Evolutionary conservation across 768 basidiomycete genomes (phyloP), one percentile per base, ranked within the genome.

Genomic region (Dioszegia crocea): DNA sequence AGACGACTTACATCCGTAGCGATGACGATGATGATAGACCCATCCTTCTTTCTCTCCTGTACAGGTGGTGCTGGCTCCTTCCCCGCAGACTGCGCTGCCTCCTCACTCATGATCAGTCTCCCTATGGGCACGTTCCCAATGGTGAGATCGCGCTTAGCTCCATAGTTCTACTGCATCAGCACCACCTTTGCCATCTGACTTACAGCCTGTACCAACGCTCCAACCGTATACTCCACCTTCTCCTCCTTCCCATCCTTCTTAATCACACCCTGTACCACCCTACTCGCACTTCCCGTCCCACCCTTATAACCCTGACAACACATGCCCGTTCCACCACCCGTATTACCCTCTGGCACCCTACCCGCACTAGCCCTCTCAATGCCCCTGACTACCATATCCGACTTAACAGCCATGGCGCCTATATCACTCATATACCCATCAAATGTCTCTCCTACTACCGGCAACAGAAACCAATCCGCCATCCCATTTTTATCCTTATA

Each of bases 281-380:
- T 21, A 21, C 40, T 43, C 23, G 54, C 54, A 31, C 29, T 44
- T 5, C 54, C 54, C 8, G 54, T 56, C 19, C 54, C 54, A 14
- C 33, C 54, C 29, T 56, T 56, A 27, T 38, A 56, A 17, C 54
- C 54, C 40, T 31, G 39, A 40, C 54, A 56, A 16, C 31, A 38
- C 54, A 56, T 56, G 14, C 54, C 54, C 6, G 54, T 56, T 4
- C 54, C 54, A 10, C 54, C 54, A 2, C 54, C 54, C 17, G 54
- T 56, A 56, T 45, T 43, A n/a, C 54, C 54, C 19, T 56, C 54
- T 33, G 39, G 39, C 11, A 56, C 54, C 5, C n/a, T n/a, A 14
- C 27, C 54, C 12, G n/a, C 33, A n/a, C 33, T 43, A 30, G 54
- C 54, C 30, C 27, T 29, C 27, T 43, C 54, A 12, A 56, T 56